These are phyloP conservation scores for Tulasnella calospora DNA, from an alignment of 768 basidiomycete genomes.

Conservation along the genomic window DNA sequence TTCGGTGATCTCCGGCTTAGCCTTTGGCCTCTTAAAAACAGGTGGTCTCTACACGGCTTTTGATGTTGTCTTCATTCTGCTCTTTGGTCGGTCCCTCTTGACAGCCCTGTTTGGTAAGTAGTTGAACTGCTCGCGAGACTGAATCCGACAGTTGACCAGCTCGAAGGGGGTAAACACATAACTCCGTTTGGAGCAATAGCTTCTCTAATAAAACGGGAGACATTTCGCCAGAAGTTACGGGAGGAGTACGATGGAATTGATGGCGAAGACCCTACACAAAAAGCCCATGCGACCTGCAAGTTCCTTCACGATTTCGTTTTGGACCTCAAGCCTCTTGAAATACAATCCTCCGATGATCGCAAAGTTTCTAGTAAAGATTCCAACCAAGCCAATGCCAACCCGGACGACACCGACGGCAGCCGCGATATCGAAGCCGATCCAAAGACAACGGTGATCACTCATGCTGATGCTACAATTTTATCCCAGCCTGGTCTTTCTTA, in stretches of 20 bases:
- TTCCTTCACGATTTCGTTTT: slow-evolving; percentile 15
- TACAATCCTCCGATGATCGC: not conserved
- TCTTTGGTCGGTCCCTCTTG: not conserved
- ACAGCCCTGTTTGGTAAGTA: not conserved
- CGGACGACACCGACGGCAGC: not conserved
- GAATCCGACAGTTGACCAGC: not conserved
- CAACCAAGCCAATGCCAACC: not conserved
- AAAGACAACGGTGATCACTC: not conserved
- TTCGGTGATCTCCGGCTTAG: not conserved
- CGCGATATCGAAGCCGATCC: not conserved
- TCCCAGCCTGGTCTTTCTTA: no score
- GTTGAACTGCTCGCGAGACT: not conserved
- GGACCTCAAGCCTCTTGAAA: not conserved
- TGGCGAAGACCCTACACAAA: not conserved
- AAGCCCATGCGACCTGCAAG: not conserved
- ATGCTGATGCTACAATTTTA: no score
- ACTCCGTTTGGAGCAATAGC: not conserved
- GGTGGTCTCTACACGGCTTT: not conserved
- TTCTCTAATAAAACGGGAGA: not conserved
- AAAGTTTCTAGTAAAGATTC: not conserved
- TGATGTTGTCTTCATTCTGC: not conserved
- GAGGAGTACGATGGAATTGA: not conserved
- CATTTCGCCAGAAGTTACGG: not conserved
- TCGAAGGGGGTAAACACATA: not conserved
- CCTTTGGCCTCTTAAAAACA: not conserved